Conservation (phyloP, 768 basidiomycete genomes). For the Lactifluus piperatus region DNA sequence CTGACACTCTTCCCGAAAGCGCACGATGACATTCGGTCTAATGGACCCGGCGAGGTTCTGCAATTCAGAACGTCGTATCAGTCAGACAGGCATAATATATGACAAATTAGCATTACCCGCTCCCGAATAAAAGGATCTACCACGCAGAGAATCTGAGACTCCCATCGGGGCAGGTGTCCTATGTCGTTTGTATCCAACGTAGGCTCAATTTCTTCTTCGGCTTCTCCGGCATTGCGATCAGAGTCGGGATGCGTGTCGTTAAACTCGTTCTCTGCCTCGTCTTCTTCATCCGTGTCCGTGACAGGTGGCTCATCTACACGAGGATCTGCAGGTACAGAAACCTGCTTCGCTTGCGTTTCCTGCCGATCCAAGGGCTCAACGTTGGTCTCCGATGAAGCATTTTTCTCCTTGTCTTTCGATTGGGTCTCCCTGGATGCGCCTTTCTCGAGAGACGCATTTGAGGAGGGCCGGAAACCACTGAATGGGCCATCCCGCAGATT, state of each 20-base stretch:
- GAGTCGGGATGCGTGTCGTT: not conserved
- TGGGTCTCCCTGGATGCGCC: not conserved
- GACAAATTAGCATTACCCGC: slow-evolving; percentile 27
- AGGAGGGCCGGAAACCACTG: slow-evolving; percentile 1
- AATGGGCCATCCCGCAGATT: slow-evolving; percentile 12
- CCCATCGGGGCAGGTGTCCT: slow-evolving; percentile 6
- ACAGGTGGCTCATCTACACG: not conserved
- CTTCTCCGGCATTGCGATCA: not conserved
- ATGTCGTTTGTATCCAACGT: not conserved
- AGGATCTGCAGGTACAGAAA: not conserved
- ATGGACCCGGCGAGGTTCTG: slow-evolving; percentile 23
- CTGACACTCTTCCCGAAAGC: slow-evolving; percentile 18
- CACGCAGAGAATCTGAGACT: slow-evolving; percentile 23
- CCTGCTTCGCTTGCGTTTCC: not conserved
- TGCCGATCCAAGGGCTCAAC: not conserved
- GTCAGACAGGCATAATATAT: not conserved
- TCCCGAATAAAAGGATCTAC: slow-evolving; percentile 35
- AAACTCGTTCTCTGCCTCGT: not conserved
- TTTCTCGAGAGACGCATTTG: not conserved
- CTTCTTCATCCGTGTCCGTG: not conserved
- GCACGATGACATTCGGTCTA: slow-evolving; percentile 1
- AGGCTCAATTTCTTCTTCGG: not conserved
- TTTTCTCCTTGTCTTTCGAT: not conserved
- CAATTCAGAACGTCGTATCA: not conserved
- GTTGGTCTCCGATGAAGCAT: not conserved